Base-by-base conservation (phyloP, 139 green algal genomes). In the Coccomyxa sp. region DNA sequence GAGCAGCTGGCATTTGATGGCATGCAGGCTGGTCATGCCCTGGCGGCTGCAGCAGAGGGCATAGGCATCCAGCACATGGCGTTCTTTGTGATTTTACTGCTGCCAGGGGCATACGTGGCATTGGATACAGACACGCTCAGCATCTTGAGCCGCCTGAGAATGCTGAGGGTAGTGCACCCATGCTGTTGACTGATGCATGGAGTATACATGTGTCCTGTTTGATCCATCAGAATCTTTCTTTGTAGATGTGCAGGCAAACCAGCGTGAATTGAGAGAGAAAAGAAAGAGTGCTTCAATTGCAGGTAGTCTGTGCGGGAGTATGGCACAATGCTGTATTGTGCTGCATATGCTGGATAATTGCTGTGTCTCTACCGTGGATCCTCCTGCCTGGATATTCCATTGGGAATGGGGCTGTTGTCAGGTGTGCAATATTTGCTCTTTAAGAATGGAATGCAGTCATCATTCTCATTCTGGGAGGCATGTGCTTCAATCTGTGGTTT, bases 321-420 rank as follows among this genome's bases (percentile, higher is more conserved):
- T 92, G 89, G 89, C 89, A 90, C 82, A 92, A 92, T 77, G 79
- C 71, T 7, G 83, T 87, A 81, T 68, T 92, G 57, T 83, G 84
- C 67, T 25, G 74, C 31, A 28, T 79, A 14, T 87, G 85, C 85
- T 88, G 83, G 87, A 57, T 87, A 74, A 14, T 79, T 57, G 79
- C 84, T 13, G 74, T 87, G 79, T n/a, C 81, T 75, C 79, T 87
- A 80, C 84, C 84, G 9, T 57, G 27, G 74, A 58, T 84, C 57
- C 84, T 87, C 13, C 38, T 84, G 27, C 84, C 80, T 13, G 23
- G 81, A 32, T 87, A 87, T 32, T 79, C 74, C 14, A 76, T 75
- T 25, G 75, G 75, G 17, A 67, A 81, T 13, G 84, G 84, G n/a
- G 80, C 79, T 51, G 75, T 84, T 28, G 76, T 87, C 79, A 82